Percentiles rank a stretch among this genome's conserved stretches.
Evolutionary conservation across 2,329 filamentous ascomycete species (phyloP).

Genomic region (Calonectria fujianensis): DNA sequence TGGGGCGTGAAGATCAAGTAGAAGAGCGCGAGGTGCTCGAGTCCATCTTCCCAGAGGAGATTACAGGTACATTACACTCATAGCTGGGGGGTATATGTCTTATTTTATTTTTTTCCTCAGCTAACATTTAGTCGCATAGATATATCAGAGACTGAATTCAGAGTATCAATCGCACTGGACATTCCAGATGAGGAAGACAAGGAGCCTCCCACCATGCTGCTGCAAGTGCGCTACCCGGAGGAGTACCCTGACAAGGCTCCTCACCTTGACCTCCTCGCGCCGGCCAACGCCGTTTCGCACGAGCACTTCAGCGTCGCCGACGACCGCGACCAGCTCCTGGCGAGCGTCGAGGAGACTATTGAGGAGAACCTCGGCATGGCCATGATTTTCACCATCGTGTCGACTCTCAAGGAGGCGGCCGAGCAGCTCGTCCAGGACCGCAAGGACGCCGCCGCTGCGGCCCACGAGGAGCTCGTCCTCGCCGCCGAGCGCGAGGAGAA

Average conservation of each 20-base stretch:
- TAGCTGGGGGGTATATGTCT: not conserved
- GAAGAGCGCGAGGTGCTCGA: conserved; percentile 99
- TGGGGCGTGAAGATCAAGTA: conserved; percentile 89
- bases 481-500: conserved; percentile 93
- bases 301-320: conserved; percentile 85
- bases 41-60: conserved; percentile 98
- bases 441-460: conserved; percentile 77
- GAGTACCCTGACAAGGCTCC: conserved; percentile 93
- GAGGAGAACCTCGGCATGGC: conserved; percentile 97
- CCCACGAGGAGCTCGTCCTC: conserved; percentile 71
- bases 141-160: conserved; percentile 91
- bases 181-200: conserved; percentile 79
- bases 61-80: conserved; percentile 79
- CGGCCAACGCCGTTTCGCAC: conserved; percentile 81
- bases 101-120: conserved; percentile 11
- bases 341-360: conserved; percentile 82
- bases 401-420: conserved; percentile 91
- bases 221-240: conserved; percentile 92
- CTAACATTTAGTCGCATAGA: conserved; percentile 71
- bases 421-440: conserved; percentile 88
- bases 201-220: conserved; percentile 82
- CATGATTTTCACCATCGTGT: conserved; percentile 96
- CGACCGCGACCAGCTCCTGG: conserved; percentile 85
- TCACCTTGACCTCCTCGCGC: conserved; percentile 84
- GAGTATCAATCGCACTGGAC: conserved; percentile 90